phyloP scores from a whole-genome alignment of 1,139 yeast species.

The Nakaseomyces sp. region DNA sequence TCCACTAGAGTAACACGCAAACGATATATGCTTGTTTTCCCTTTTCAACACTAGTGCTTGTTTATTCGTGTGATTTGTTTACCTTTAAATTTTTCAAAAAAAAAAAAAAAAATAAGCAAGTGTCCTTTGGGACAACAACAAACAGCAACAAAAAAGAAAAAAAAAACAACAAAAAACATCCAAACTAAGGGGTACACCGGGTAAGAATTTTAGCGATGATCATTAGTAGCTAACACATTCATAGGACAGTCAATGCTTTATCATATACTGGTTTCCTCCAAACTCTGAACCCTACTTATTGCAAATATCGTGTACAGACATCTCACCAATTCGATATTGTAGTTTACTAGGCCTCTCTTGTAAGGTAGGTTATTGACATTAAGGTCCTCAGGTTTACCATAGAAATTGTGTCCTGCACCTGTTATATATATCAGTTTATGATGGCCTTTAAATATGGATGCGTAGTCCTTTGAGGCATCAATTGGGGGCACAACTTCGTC shows the following conservation, averaged over 20 bases:
- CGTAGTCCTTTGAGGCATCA: conserved; percentile 50
- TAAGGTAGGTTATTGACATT: conserved; percentile 39
- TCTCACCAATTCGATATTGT: conserved; percentile 17
- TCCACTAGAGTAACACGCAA: too few relatives aligned
- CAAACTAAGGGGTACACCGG: neutral
- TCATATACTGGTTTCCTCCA: too few relatives aligned
- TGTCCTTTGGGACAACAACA: too few relatives aligned
- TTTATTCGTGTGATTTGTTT: conserved; percentile 3
- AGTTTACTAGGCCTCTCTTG: conserved; percentile 44
- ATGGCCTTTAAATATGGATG: conserved; percentile 48
- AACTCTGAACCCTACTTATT: too few relatives aligned
- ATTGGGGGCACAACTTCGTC: conserved; percentile 56
- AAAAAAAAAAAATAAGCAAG: neutral
- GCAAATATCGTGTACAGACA: neutral
- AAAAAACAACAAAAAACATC: neutral
- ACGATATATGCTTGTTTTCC: too few relatives aligned
- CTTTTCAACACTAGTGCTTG: too few relatives aligned
- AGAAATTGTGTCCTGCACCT: conserved; percentile 75
- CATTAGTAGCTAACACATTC: too few relatives aligned
- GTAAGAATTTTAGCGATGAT: too few relatives aligned
- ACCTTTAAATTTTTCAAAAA: conserved; percentile 1
- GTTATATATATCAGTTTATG: conserved; percentile 53
- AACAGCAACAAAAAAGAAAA: neutral
- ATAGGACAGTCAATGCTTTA: too few relatives aligned
- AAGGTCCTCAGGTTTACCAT: conserved; percentile 39